Conservation (phyloP, 2,329 filamentous ascomycete species). For the Ramularia collo-cygni region DNA sequence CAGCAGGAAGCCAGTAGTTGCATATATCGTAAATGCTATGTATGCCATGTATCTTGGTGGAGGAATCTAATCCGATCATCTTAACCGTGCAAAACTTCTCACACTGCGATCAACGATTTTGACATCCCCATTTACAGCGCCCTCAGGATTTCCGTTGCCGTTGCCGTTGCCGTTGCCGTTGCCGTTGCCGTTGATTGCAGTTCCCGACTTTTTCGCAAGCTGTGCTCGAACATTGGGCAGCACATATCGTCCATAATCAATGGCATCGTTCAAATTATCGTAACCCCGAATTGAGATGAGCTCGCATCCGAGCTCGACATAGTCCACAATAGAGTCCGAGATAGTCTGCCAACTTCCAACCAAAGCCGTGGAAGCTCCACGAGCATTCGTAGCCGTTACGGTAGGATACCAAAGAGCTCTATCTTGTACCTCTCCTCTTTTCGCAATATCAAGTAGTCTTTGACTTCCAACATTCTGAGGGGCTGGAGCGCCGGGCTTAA, state of each 20-base stretch:
- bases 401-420: constrained; percentile 58
- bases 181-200: too few species aligned
- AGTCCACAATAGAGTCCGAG: constrained; percentile 50
- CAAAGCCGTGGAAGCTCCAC: constrained; percentile 53
- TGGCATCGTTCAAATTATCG: constrained; percentile 53
- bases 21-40: too few species aligned
- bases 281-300: constrained; percentile 56
- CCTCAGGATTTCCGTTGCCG: too few species aligned
- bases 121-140: too few species aligned
- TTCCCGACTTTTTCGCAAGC: too few species aligned
- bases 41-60: too few species aligned
- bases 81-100: too few species aligned
- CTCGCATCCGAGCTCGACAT: constrained; percentile 50
- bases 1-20: too few species aligned
- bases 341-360: constrained; percentile 51
- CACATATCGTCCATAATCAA: constrained; percentile 53
- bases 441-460: constrained; percentile 52
- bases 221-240: constrained; percentile 43
- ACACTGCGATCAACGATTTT: too few species aligned
- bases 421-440: constrained; percentile 51
- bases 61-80: too few species aligned
- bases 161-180: too few species aligned
- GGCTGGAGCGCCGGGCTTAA: constrained; percentile 25
- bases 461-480: constrained; percentile 57
- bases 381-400: constrained; percentile 54